Evolutionary conservation across 148 eudicot genomes (phyloP).

Genomic region (Mesembryanthemum crystallinum): DNA sequence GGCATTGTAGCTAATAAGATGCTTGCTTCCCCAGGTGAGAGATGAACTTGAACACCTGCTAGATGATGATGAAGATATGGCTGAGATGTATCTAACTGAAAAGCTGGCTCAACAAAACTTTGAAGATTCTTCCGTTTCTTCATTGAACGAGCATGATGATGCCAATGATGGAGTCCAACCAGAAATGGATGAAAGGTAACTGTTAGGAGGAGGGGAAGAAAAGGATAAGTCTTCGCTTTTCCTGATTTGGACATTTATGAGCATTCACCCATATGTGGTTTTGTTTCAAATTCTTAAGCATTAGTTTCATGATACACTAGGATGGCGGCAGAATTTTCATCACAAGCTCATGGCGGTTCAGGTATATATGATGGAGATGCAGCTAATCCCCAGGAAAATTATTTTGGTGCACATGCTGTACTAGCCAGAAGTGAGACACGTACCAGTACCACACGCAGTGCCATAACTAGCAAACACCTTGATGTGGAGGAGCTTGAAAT

Average conservation of each 20-base stretch:
- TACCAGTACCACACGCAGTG: constrained; percentile 75
- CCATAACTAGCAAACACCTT: constrained; percentile 59
- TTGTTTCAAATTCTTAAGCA: background rate
- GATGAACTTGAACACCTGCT: constrained; percentile 92
- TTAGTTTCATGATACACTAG: constrained; percentile 32
- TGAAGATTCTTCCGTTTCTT: constrained; percentile 60
- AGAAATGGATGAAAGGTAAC: constrained; percentile 61
- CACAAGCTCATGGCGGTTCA: too few relatives aligned
- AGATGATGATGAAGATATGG: constrained; percentile 97
- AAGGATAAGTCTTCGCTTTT: background rate
- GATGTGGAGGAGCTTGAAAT: constrained; percentile 99
- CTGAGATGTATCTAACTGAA: constrained; percentile 95
- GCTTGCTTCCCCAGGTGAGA: constrained; percentile 58
- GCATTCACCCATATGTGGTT: background rate
- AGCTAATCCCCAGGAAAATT: constrained; percentile 22
- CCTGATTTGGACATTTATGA: background rate
- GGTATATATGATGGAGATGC: constrained; percentile 41
- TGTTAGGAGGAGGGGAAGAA: background rate
- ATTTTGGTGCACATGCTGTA: constrained; percentile 41
- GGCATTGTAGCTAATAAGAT: constrained; percentile 4
- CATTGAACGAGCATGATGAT: constrained; percentile 53
- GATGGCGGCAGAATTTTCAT: constrained; percentile 47
- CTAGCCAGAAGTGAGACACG: constrained; percentile 69
- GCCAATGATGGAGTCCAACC: constrained; percentile 52
- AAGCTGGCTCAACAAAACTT: constrained; percentile 62